Conservation (phyloP, 306 rosid genomes). For the Casuarina glauca region DNA sequence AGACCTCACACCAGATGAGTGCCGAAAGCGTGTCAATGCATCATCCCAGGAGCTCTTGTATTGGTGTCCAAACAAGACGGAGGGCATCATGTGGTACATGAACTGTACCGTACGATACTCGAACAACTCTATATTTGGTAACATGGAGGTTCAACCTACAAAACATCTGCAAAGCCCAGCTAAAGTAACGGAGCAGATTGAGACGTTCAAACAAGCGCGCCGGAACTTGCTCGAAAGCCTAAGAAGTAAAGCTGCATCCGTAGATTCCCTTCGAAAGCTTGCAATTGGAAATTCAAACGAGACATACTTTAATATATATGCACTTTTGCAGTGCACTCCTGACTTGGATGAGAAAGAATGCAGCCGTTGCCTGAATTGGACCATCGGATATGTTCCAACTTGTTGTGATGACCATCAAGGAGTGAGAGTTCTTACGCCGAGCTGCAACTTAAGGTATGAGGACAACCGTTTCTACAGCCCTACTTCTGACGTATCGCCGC, state of each 20-base stretch:
- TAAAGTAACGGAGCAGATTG: neutral
- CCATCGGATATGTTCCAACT: neutral
- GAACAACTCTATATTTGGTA: neutral
- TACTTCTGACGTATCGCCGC: no score
- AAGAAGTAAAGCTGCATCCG: neutral
- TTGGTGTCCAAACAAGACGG: conserved; percentile 30
- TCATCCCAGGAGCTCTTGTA: conserved; percentile 13
- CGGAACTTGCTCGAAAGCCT: neutral
- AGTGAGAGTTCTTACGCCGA: no score
- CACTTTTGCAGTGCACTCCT: conserved; percentile 35
- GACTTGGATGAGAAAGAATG: conserved; percentile 24
- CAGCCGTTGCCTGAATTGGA: conserved; percentile 3
- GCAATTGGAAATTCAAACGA: conserved; percentile 1
- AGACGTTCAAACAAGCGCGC: neutral
- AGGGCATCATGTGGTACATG: no score
- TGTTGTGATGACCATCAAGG: no score
- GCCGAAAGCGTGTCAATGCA: conserved; percentile 40
- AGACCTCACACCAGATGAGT: conserved; percentile 29
- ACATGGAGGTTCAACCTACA: no score
- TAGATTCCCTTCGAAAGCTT: conserved; percentile 11
- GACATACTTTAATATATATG: conserved; percentile 12
- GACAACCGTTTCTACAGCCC: no score
- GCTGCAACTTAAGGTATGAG: no score
- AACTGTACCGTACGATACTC: no score
- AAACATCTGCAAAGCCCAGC: no score